Base-by-base conservation (phyloP, 495 filamentous ascomycete genomes). In the Penicillium ucsense region DNA sequence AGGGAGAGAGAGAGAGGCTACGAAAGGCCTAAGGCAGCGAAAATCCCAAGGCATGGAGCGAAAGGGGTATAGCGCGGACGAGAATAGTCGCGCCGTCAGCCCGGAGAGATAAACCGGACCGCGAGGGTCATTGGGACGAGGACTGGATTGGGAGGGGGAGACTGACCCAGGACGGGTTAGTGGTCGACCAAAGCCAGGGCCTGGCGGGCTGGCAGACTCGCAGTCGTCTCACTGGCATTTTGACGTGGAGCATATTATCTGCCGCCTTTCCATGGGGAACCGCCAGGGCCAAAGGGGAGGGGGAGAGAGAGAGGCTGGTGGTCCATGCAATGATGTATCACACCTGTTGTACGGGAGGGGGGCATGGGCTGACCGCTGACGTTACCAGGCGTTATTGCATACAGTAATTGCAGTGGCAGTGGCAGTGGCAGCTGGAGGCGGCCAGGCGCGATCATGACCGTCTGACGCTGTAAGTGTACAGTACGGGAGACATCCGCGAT, bases 21-120 rank as follows among this genome's bases (percentile, higher is more conserved):
- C 50, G 47, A 29, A 32, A 47, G 31, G 59, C 59, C 50, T 59
- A 50, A 65, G 55, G 56, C 54, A 59, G 56, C 47, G 58, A 62
- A 51, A 45, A 51, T 51, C 51, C 49, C 42, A 56, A 44, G 11
- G 31, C 38, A 43, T 46, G 38, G 46, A 39, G 46, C 37, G 46
- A 55, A 62, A 57, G 40, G 42, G 56, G 51, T 50, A 39, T 54
- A 59, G 55, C 49, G 55, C 40, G 47, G 29, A 33, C 46, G 37
- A 20, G 33, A 34, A 35, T 32, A 42, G 46, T 51, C 54, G 47
- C 49, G 49, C 43, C 40, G 31, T 31, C 42, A 35, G 42, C 32
- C 20, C 20, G 11, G 36, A 38, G 45, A 48, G 37, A 31, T 20
- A 36, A 45, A 38, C 30, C 44, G 38, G 38, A n/a, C 45, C 37